Evolutionary conservation across 176 grass and related monocot species (phyloP).

Genomic region (Triticum dicoccoides): DNA sequence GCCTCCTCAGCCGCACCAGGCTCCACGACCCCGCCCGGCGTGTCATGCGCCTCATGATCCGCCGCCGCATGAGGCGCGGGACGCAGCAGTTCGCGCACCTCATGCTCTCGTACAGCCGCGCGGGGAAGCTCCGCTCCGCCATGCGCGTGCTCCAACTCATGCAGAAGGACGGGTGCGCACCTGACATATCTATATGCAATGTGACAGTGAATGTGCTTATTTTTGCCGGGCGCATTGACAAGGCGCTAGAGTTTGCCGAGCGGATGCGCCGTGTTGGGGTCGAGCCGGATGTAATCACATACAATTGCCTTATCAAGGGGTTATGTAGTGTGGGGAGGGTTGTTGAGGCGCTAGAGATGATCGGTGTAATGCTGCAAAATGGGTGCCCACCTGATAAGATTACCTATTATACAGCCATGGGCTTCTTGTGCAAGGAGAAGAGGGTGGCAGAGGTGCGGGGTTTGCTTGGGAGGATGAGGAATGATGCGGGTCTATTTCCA

Average conservation of each 20-base stretch:
- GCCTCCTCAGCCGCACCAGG: conserved; percentile 74
- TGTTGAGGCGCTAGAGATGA: conserved; percentile 60
- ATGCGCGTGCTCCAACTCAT: conserved; percentile 92
- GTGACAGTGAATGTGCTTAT: conserved; percentile 73
- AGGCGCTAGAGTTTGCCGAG: conserved; percentile 61
- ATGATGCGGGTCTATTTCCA: conserved; percentile 54
- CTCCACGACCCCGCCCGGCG: conserved; percentile 74
- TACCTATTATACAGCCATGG: conserved; percentile 83
- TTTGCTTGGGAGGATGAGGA: conserved; percentile 64
- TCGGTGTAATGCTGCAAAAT: conserved; percentile 54
- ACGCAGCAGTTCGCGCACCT: conserved; percentile 58
- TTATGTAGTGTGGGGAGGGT: conserved; percentile 53
- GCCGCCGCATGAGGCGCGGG: conserved; percentile 37
- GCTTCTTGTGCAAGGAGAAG: conserved; percentile 82
- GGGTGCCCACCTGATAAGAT: conserved; percentile 76
- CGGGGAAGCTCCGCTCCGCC: conserved; percentile 72
- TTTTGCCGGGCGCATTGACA: conserved; percentile 58
- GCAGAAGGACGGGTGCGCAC: conserved; percentile 76
- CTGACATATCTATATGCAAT: conserved; percentile 72
- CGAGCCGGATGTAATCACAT: conserved; percentile 47
- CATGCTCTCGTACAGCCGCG: conserved; percentile 89
- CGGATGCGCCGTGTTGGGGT: conserved; percentile 67
- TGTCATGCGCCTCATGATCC: conserved; percentile 82
- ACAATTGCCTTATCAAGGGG: conserved; percentile 92
- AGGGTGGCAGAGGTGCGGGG: conserved; percentile 57